phyloP scores from a whole-genome alignment of 306 rosid species.

The Macrotyloma uniflorum region DNA sequence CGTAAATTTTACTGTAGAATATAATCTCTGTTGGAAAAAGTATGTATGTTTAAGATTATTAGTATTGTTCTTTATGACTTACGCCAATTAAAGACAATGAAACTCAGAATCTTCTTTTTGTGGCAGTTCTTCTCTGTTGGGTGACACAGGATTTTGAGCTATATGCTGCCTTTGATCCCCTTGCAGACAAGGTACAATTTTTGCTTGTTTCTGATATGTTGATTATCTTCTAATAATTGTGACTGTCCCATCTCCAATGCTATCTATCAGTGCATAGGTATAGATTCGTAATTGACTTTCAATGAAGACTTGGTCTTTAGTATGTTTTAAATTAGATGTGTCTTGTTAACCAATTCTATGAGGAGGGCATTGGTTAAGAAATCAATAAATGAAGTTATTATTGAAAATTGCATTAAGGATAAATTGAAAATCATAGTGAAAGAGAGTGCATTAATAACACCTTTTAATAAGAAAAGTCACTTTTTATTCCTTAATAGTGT shows the following conservation, averaged over 20 bases:
- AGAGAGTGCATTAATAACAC: neutral
- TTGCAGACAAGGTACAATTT: conserved; percentile 84
- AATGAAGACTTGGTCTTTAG: neutral
- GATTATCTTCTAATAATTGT: conserved; percentile 7
- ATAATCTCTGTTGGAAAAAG: neutral
- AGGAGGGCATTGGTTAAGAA: neutral
- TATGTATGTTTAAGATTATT: neutral
- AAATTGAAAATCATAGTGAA: neutral
- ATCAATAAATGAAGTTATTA: neutral
- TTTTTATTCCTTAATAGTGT: neutral
- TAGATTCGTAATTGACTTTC: conserved; percentile 30
- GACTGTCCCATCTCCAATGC: neutral
- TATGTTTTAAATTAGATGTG: neutral
- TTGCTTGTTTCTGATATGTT: conserved; percentile 15
- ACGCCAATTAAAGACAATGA: conserved; percentile 16
- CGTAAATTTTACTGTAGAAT: neutral
- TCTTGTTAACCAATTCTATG: neutral
- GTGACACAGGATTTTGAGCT: conserved; percentile 97
- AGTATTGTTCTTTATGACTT: neutral
- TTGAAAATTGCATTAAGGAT: neutral
- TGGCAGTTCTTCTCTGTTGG: conserved; percentile 98
- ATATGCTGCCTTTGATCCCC: conserved; percentile 99
- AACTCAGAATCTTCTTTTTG: conserved; percentile 28
- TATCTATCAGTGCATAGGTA: neutral
- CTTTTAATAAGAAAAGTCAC: neutral